phyloP scores from a whole-genome alignment of 768 basidiomycete species.

The Hydnum rufescens region DNA sequence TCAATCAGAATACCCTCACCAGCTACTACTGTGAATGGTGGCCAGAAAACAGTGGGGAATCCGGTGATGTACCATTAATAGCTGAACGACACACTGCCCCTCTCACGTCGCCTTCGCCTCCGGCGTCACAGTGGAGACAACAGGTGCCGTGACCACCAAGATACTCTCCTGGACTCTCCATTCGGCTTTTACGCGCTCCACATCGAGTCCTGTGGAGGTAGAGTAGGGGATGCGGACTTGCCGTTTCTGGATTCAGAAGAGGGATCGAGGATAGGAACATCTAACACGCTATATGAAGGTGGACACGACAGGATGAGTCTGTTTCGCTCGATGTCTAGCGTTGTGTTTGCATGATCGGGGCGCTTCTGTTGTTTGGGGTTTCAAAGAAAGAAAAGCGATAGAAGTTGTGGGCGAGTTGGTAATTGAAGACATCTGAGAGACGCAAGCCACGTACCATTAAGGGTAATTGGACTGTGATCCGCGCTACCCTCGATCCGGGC shows the following conservation, averaged over 20 bases:
- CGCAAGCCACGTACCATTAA: conserved; percentile 29
- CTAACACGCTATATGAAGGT: conserved; percentile 24
- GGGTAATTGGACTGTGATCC: conserved; percentile 34
- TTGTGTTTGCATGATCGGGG: conserved; percentile 25
- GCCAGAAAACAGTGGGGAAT: too few relatives aligned
- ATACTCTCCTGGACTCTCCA: conserved; percentile 39
- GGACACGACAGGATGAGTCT: conserved; percentile 36
- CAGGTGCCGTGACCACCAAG: conserved; percentile 23
- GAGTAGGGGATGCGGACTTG: neutral
- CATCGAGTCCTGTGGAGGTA: conserved; percentile 17
- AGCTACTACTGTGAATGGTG: too few relatives aligned
- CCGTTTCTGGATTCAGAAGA: conserved; percentile 17
- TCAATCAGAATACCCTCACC: too few relatives aligned
- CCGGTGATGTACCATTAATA: too few relatives aligned
- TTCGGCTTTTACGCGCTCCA: conserved; percentile 43
- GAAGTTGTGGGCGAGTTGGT: neutral
- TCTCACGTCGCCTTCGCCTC: too few relatives aligned
- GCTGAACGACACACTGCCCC: too few relatives aligned
- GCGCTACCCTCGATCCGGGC: conserved; percentile 17
- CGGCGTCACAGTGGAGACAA: too few relatives aligned
- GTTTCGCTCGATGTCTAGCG: conserved; percentile 46
- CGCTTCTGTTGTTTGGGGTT: conserved; percentile 23
- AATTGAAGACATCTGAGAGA: neutral
- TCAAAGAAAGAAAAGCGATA: neutral
- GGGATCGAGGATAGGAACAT: conserved; percentile 34